Base-by-base conservation (phyloP, 2,329 filamentous ascomycete species). In the Fusarium praegraminearum region DNA sequence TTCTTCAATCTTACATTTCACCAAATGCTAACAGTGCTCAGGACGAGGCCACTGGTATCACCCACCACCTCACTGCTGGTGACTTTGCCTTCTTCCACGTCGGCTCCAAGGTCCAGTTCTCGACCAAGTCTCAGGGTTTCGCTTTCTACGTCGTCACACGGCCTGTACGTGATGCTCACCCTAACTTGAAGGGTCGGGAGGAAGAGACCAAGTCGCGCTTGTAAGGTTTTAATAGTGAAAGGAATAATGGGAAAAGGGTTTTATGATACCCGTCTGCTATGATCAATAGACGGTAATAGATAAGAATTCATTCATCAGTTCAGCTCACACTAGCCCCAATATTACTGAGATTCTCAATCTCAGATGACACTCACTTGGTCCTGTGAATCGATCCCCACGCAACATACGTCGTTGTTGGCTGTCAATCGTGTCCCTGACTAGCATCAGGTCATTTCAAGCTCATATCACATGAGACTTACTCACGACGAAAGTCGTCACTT, bases 21-120 rank as follows among this genome's bases (percentile, higher is more conserved):
- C 3, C n/a, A 5, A 10, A 22, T 35, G 16, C 28, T 70, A 5
- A 73, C 15, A 1, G 4, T 2, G 5, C 4, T n/a, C 9, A 74
- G 71, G 72, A 74, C 6, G 72, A 73, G 52, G 72, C 72, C n/a
- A 74, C 72, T 16, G 72, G 72, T 1, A 62, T 74, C 35, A 74
- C 72, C 4, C 72, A 74, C 20, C 72, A 72, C 22, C 65, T 74
- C 9, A 61, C 67, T 2, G 57, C 61, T 0, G 70, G 72, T 13
- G 72, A 74, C 50, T 74, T 74, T 56, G 72, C 72, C 12, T 74
- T 74, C 46, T 74, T 74, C 65, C 68, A 74, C 9, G 72, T 74
- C 24, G 72, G 70, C 26, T 74, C 72, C 51, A 74, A 74, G 57
- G 72, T 74, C 38, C 47, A 74, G 72, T 74, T 74, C 72, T 74